Conservation (phyloP, 805 yeast genomes). For the Kazachstania bromeliacearum region DNA sequence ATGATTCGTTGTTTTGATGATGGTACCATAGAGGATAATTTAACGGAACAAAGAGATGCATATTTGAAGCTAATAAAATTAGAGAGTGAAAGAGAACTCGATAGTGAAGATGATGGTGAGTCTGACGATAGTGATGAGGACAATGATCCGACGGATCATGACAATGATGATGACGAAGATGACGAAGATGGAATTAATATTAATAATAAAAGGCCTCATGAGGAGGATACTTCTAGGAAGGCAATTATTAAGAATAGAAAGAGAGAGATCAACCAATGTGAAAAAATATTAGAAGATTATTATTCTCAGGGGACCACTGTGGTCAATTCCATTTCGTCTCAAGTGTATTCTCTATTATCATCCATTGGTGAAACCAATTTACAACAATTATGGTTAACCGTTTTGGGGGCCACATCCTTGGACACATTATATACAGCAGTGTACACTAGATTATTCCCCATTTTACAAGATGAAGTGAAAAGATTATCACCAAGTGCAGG, state of each 20-base stretch:
- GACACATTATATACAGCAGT: slow-evolving; percentile 66
- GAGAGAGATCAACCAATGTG: slow-evolving; percentile 38
- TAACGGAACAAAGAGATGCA: slow-evolving; percentile 50
- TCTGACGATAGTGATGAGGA: slow-evolving; percentile 29
- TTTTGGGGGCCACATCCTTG: slow-evolving; percentile 79
- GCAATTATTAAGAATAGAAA: slow-evolving; percentile 32
- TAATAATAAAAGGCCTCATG: slow-evolving; percentile 22
- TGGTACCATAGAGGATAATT: slow-evolving; percentile 56
- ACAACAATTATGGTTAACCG: slow-evolving; percentile 73
- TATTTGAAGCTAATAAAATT: slow-evolving; percentile 43
- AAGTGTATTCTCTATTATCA: slow-evolving; percentile 70
- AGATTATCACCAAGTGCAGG: slow-evolving; percentile 45
- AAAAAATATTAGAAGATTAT: slow-evolving; percentile 57
- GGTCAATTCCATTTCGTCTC: slow-evolving; percentile 65
- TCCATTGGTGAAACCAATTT: slow-evolving; percentile 70
- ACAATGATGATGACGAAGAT: slow-evolving; percentile 27
- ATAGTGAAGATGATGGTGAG: slow-evolving; percentile 31
- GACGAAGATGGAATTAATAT: slow-evolving; percentile 12
- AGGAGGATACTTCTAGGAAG: slow-evolving; percentile 10
- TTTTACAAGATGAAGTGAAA: slow-evolving; percentile 72
- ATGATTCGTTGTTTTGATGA: slow-evolving; percentile 80
- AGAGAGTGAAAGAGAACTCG: slow-evolving; percentile 32
- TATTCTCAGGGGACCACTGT: slow-evolving; percentile 78
- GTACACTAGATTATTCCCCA: slow-evolving; percentile 61
- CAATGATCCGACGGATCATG: slow-evolving; percentile 19